Base-by-base conservation (phyloP, 1,139 yeast species). In the Candida buenavistaensis region DNA sequence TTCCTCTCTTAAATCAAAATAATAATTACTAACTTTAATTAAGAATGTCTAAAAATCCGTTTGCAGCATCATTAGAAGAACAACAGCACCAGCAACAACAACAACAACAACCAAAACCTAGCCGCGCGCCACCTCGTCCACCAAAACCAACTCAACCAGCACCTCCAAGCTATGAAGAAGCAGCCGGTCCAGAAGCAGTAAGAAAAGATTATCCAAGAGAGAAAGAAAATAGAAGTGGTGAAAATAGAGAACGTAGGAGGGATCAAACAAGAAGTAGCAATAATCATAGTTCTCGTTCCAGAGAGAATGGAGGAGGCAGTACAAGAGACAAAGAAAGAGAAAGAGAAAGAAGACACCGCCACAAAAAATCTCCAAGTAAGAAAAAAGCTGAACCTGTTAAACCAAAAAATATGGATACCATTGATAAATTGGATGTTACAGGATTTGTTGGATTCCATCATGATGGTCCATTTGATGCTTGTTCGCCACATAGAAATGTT, bases 391-490 rank as follows among this genome's bases (percentile, higher is more conserved):
- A 64, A 41, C 62, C 71, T 1, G 64, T 62, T 26, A 71, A 75
- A 52, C 59, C 75, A 15, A 79, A 80, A 48, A 78, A 80, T 46
- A 77, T 92, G 46, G 98, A 92, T 55, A 87, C 95, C 4, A 92
- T 92, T 50, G 98, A 92, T 64, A 86, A 85, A 60, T 71, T 92
- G 48, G 98, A 92, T 57, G 97, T 90, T 24, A 89, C 97, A 6
- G 97, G 96, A 1, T 73, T 92, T 46, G 90, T 86, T 56, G 97
- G 97, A n/a, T 92, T 92, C 72, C 98, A 92, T 60, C 98, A 92
- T 59, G 98, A 92, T 61, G 98, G 98, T 10, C 98, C 98, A 12
- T 92, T 92, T 59, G 98, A 92, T 59, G 98, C 98, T 2, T 90
- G 97, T 61, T 85, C 95, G 5, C 97, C 98, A 5, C 96, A 87